phyloP scores from a whole-genome alignment of 2,329 filamentous ascomycete species.

The Botrytis sinoallii region DNA sequence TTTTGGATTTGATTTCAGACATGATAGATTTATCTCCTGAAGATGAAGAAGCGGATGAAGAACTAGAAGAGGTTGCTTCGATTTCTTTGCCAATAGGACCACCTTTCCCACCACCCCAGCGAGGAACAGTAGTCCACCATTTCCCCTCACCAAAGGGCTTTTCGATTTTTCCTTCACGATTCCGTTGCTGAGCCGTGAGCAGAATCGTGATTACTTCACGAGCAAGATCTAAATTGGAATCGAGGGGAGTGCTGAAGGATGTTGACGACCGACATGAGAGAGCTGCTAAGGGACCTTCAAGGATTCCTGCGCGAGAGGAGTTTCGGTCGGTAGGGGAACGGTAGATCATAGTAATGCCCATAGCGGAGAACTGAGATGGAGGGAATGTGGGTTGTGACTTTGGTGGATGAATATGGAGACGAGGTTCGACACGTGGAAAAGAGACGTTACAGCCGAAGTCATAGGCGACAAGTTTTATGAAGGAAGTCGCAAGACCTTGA shows the following conservation, averaged over 20 bases:
- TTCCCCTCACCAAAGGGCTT: conserved; percentile 54
- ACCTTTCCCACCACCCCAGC: conserved; percentile 62
- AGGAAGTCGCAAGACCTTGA: conserved; percentile 55
- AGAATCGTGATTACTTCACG: conserved; percentile 59
- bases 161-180: conserved; percentile 55
- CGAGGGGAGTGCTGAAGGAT: conserved; percentile 50
- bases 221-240: conserved; percentile 60
- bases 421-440: conserved; percentile 55
- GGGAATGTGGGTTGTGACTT: conserved; percentile 34
- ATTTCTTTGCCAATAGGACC: conserved; percentile 60
- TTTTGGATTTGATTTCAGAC: neutral
- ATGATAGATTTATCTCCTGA: neutral
- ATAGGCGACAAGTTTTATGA: conserved; percentile 62
- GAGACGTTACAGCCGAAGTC: conserved; percentile 63
- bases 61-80: conserved; percentile 13
- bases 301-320: conserved; percentile 55
- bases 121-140: conserved; percentile 60
- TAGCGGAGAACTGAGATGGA: conserved; percentile 55
- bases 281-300: conserved; percentile 61
- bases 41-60: neutral
- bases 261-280: conserved; percentile 56
- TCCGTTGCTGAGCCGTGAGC: conserved; percentile 61
- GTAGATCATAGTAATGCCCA: conserved; percentile 54
- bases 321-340: conserved; percentile 59
- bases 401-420: conserved; percentile 49